Evolutionary conservation across 306 rosid species (phyloP).

Genomic region (Morella rubra): DNA sequence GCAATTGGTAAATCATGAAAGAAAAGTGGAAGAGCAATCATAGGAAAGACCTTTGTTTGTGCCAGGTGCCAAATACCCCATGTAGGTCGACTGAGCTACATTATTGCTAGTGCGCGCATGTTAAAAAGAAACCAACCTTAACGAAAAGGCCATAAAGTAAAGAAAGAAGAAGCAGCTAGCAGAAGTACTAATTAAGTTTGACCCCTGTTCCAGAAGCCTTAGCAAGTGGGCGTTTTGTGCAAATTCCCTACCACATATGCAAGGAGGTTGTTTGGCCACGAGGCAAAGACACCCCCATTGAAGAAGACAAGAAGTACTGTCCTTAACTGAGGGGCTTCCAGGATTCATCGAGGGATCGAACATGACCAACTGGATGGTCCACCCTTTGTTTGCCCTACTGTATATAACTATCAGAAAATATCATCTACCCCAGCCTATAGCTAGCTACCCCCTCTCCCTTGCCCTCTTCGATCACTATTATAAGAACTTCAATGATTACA

Average conservation of each 20-base stretch:
- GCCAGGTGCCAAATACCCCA: background rate
- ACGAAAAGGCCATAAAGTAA: background rate
- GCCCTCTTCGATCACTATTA: too few species aligned
- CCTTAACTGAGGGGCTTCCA: background rate
- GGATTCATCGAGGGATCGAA: background rate
- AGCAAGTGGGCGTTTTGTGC: background rate
- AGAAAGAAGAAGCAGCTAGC: background rate
- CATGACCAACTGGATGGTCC: background rate
- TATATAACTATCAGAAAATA: too few species aligned
- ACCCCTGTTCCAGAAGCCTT: too few species aligned
- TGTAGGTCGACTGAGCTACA: background rate
- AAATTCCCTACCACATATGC: background rate
- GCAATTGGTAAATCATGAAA: background rate
- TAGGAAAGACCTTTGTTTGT: background rate
- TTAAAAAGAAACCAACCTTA: background rate
- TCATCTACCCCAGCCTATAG: too few species aligned
- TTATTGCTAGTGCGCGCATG: background rate
- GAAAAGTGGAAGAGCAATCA: background rate
- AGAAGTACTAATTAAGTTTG: too few species aligned
- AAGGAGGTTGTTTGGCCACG: background rate
- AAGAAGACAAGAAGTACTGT: background rate
- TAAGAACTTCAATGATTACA: too few species aligned
- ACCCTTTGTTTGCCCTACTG: background rate
- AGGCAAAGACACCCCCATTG: background rate
- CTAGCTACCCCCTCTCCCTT: too few species aligned